These are phyloP conservation scores for Penicillium daleae DNA, from an alignment of 495 filamentous ascomycete species.

Conservation along the genomic window DNA sequence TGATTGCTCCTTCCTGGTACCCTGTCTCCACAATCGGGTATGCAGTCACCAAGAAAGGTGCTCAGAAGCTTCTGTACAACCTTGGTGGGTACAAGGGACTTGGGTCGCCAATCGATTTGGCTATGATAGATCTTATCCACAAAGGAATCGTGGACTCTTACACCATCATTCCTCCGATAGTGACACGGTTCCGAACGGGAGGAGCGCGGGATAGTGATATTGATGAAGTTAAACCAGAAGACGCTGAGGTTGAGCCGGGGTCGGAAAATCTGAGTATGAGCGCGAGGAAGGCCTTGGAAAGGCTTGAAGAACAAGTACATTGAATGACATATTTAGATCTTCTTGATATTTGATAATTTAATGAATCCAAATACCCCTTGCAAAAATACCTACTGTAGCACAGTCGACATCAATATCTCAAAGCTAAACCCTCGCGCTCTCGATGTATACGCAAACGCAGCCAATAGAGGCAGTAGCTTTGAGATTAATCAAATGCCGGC, in stretches of 20 bases:
- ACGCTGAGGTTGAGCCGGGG: not conserved
- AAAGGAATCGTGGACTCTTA: not conserved
- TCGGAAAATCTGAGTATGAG: conserved; percentile 6
- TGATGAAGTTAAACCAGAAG: conserved; percentile 1
- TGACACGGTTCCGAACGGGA: not conserved
- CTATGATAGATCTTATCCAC: not conserved
- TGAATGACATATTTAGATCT: not conserved
- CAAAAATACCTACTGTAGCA: not conserved
- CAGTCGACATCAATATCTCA: not conserved
- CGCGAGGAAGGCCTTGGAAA: not conserved
- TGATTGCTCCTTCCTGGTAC: conserved; percentile 12
- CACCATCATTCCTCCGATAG: conserved; percentile 1
- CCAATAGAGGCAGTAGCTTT: not conserved
- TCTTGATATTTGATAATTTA: not conserved
- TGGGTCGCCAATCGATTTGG: conserved; percentile 4
- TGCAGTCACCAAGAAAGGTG: conserved; percentile 7
- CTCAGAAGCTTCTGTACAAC: conserved; percentile 14
- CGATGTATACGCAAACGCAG: no score
- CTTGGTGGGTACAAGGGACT: conserved; percentile 11
- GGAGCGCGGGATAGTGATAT: conserved; percentile 1
- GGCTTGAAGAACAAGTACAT: not conserved
- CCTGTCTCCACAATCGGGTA: conserved; percentile 10
- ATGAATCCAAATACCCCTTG: not conserved
- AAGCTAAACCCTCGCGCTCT: no score
- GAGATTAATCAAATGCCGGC: not conserved